A percentile compares a stretch with the other conserved stretches of the same genome.
phyloP scores from a whole-genome alignment of 2,329 filamentous ascomycete species.

The Ilyonectria destructans region DNA sequence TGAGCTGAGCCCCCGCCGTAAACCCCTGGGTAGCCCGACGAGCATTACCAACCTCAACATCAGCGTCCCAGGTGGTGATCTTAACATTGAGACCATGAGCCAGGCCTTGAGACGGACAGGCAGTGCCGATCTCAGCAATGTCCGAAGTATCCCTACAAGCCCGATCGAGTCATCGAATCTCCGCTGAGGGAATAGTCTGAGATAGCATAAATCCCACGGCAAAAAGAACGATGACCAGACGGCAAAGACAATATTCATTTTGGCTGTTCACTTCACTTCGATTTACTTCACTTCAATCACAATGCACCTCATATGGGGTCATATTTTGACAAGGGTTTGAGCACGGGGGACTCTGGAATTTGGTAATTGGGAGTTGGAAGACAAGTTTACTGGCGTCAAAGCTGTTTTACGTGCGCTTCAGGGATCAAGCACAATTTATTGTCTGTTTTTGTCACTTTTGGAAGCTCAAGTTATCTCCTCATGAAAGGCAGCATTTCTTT shows the following conservation, averaged over 20 bases:
- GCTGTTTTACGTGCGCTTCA: conserved; percentile 40
- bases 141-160: conserved; percentile 72
- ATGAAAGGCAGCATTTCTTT: conserved; percentile 8
- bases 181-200: conserved; percentile 43
- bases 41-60: conserved; percentile 65
- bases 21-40: conserved; percentile 76
- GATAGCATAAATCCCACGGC: conserved; percentile 7
- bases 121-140: conserved; percentile 81
- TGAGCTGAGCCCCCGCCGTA: conserved; percentile 78
- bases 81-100: conserved; percentile 94
- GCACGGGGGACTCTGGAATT: conserved; percentile 44
- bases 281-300: conserved; percentile 44
- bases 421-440: conserved; percentile 41
- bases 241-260: conserved; percentile 35
- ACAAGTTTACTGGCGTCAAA: conserved; percentile 49
- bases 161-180: conserved; percentile 64
- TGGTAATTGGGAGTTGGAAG: conserved; percentile 52
- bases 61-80: conserved; percentile 69
- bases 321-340: conserved; percentile 42
- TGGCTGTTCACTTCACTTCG: conserved; percentile 32
- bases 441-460: conserved; percentile 37
- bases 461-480: conserved; percentile 39
- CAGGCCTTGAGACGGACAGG: conserved; percentile 90
- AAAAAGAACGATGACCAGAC: conserved; percentile 40
- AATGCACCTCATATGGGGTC: conserved; percentile 32